Conservation (phyloP, 495 filamentous ascomycete genomes). For the Diplogelasinospora grovesii region DNA sequence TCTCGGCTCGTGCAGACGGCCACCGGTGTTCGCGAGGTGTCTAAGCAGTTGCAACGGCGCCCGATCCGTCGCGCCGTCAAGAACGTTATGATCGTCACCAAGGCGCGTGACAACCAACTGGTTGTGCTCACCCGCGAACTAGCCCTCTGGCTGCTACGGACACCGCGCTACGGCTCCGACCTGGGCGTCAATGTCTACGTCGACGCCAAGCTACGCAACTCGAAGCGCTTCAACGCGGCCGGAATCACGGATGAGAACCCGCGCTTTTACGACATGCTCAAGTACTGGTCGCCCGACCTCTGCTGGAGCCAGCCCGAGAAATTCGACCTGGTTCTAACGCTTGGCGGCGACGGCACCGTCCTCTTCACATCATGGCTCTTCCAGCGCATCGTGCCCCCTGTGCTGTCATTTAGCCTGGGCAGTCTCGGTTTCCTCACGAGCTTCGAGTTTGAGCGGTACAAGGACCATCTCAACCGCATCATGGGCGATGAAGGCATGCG, state of each 20-base stretch:
- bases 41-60: constrained; percentile 81
- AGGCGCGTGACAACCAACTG: constrained; percentile 84
- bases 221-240: constrained; percentile 76
- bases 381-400: constrained; percentile 84
- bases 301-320: constrained; percentile 86
- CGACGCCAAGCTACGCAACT: constrained; percentile 79
- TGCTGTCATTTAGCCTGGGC: constrained; percentile 82
- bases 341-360: constrained; percentile 90
- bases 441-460: constrained; percentile 81
- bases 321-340: constrained; percentile 86
- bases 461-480: constrained; percentile 68
- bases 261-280: constrained; percentile 69
- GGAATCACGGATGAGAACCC: constrained; percentile 64
- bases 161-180: constrained; percentile 73
- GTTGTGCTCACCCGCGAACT: constrained; percentile 81
- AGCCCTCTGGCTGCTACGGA: constrained; percentile 76
- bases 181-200: constrained; percentile 86
- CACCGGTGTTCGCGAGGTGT: constrained; percentile 87
- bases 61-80: constrained; percentile 82
- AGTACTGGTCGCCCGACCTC: constrained; percentile 90
- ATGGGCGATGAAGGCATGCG: constrained; percentile 93
- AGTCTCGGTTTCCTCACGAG: constrained; percentile 89
- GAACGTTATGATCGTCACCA: constrained; percentile 95
- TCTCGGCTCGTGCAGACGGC: constrained; percentile 91
- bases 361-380: constrained; percentile 92